Percentiles rank a stretch among this genome's conserved stretches.
Conservation (phyloP, 805 yeast species). For the Metschnikowia cubensis region DNA sequence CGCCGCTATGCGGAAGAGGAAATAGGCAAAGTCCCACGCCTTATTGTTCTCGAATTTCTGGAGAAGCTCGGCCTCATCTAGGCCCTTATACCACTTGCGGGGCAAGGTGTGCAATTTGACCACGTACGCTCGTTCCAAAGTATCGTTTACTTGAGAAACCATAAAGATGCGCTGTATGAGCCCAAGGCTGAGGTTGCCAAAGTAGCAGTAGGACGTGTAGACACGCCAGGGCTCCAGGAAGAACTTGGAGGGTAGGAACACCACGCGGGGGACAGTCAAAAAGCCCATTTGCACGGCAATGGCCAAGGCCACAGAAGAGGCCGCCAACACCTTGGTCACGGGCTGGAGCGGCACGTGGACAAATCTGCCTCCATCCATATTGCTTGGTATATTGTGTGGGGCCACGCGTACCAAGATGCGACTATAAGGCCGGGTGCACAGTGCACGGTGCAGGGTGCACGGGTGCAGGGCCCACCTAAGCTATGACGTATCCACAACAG, state of each 20-base stretch:
- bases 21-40: constrained; percentile 31
- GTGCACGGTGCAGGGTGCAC: not conserved
- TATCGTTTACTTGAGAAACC: constrained; percentile 18
- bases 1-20: constrained; percentile 22
- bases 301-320: constrained; percentile 22
- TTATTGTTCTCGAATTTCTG: constrained; percentile 17
- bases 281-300: constrained; percentile 19
- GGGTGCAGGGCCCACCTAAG: not conserved
- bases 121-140: constrained; percentile 24
- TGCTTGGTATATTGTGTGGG: not conserved
- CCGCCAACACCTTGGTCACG: constrained; percentile 27
- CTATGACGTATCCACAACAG: no score
- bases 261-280: constrained; percentile 19
- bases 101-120: constrained; percentile 24
- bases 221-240: constrained; percentile 36
- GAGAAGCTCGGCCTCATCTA: constrained; percentile 19
- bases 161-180: constrained; percentile 21
- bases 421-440: not conserved
- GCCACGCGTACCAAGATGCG: not conserved
- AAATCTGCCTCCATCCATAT: constrained; percentile 11
- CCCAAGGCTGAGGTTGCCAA: constrained; percentile 24
- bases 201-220: constrained; percentile 31
- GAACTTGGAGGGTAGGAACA: constrained; percentile 27
- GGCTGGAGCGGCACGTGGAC: constrained; percentile 11
- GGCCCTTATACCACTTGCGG: constrained; percentile 7